These are phyloP conservation scores for Fusarium citri DNA, from an alignment of 2,329 filamentous ascomycete genomes.

Conservation along the genomic window DNA sequence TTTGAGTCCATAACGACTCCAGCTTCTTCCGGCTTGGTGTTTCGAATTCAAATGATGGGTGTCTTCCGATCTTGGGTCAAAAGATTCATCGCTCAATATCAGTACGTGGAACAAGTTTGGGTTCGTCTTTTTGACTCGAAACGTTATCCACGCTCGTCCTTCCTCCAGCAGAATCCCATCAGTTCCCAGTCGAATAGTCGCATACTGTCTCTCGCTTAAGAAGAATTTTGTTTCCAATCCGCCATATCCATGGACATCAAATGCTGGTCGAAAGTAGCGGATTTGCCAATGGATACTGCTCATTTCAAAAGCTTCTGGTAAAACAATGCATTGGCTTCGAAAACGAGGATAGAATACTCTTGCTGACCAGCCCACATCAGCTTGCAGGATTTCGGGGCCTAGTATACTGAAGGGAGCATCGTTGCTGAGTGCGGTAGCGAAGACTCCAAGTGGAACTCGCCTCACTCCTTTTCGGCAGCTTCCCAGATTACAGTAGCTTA, in stretches of 20 bases:
- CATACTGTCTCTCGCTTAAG: background rate
- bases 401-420: background rate
- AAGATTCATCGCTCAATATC: background rate
- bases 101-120: background rate
- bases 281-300: background rate
- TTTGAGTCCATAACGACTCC: background rate
- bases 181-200: background rate
- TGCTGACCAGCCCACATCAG: background rate
- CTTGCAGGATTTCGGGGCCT: too few species aligned
- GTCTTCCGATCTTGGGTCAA: background rate
- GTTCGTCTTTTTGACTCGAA: accelerated
- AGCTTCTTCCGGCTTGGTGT: background rate
- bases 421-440: background rate
- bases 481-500: background rate
- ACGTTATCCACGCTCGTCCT: background rate
- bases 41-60: too few species aligned
- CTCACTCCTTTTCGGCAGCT: background rate
- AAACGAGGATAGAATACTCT: background rate
- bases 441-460: too few species aligned
- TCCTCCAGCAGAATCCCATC: background rate
- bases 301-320: background rate
- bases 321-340: background rate
- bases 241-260: accelerated
- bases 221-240: background rate
- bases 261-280: background rate